phyloP scores from a whole-genome alignment of 2,329 filamentous ascomycete species.

The Exutisphaerella laricina region DNA sequence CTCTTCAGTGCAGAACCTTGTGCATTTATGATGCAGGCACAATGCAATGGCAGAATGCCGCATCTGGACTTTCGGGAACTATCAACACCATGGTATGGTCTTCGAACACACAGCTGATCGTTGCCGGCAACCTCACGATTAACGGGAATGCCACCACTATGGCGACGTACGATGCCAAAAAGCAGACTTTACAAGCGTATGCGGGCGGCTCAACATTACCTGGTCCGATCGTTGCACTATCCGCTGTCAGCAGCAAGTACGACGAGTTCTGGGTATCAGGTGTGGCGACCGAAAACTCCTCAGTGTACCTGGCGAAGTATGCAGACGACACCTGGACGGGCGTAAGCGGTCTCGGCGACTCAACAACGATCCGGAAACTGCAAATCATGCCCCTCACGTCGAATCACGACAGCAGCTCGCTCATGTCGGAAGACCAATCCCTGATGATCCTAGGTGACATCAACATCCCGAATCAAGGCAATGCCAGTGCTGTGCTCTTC shows the following conservation, averaged over 20 bases:
- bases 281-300: constrained; percentile 52
- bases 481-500: constrained; percentile 79
- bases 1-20: constrained; percentile 72
- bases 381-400: constrained; percentile 71
- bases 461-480: constrained; percentile 67
- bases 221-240: constrained; percentile 71
- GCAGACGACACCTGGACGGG: constrained; percentile 63
- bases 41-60: constrained; percentile 75
- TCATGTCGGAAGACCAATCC: constrained; percentile 62
- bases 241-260: constrained; percentile 65
- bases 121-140: constrained; percentile 69
- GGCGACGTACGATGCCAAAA: constrained; percentile 65
- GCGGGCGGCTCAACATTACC: constrained; percentile 61
- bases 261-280: constrained; percentile 80
- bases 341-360: constrained; percentile 58
- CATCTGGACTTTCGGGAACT: constrained; percentile 63
- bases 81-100: constrained; percentile 73
- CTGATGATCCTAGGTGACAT: constrained; percentile 84
- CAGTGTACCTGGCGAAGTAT: constrained; percentile 75
- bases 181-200: constrained; percentile 60
- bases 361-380: constrained; percentile 68
- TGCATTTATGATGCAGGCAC: constrained; percentile 69
- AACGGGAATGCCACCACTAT: constrained; percentile 62
- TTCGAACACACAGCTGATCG: constrained; percentile 63
- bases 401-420: constrained; percentile 57